Percentiles rank a stretch among this genome's conserved stretches.
phyloP scores from a whole-genome alignment of 208 protist species.

The Leishmania tropica region DNA sequence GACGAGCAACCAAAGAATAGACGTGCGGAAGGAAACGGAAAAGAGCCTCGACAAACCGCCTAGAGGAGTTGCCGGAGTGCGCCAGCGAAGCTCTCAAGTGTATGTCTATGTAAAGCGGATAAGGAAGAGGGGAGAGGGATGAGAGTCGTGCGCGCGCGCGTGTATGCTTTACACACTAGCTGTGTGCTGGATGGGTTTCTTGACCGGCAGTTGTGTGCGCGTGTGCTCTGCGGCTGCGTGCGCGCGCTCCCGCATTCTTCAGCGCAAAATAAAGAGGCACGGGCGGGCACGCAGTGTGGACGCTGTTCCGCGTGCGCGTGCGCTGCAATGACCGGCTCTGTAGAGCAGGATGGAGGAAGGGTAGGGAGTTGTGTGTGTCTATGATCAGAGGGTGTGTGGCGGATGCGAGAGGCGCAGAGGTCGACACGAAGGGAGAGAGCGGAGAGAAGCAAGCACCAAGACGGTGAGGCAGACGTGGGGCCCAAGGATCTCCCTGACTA shows the following conservation, averaged over 20 bases:
- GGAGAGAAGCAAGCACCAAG: neutral
- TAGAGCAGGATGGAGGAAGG: neutral
- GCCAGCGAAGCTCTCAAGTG: neutral
- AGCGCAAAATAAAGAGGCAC: neutral
- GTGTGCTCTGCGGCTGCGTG: neutral
- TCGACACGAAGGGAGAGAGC: neutral
- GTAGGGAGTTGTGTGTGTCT: neutral
- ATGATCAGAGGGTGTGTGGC: neutral
- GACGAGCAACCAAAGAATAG: neutral
- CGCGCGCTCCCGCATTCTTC: neutral
- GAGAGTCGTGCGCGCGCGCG: neutral
- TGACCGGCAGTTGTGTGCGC: neutral
- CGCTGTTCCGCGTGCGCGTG: neutral
- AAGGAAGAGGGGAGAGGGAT: neutral
- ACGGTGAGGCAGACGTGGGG: neutral
- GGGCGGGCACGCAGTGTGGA: neutral
- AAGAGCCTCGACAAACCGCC: neutral
- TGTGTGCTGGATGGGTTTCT: neutral
- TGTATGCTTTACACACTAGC: neutral
- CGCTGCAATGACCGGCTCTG: neutral
- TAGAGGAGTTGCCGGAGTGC: neutral
- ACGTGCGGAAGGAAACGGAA: neutral
- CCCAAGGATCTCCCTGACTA: neutral
- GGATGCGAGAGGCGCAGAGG: neutral
- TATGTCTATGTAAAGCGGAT: neutral